phyloP scores from a whole-genome alignment of 1,284 basidiomycete species.

The Pseudozyma thailandica region DNA sequence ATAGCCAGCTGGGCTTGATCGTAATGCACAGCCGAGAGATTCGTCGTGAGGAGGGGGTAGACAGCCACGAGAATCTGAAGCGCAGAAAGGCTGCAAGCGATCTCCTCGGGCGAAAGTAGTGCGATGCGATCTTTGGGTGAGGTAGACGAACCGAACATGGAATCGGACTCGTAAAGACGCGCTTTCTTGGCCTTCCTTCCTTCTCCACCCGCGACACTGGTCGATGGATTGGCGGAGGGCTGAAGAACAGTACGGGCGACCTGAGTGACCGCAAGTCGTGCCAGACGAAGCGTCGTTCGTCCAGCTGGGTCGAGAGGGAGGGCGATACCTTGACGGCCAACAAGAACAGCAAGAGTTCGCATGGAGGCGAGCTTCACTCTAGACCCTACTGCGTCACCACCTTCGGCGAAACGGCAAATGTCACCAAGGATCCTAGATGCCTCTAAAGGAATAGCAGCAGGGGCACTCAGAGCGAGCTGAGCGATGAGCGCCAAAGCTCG shows the following conservation, averaged over 20 bases:
- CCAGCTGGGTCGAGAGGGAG: constrained; percentile 51
- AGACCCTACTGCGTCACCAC: constrained; percentile 4
- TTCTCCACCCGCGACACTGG: constrained; percentile 7
- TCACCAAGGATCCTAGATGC: constrained; percentile 24
- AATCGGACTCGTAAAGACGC: constrained; percentile 53
- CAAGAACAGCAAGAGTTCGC: constrained; percentile 36
- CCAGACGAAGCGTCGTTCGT: constrained; percentile 40
- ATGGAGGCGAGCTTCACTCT: constrained; percentile 30
- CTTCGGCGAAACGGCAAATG: constrained; percentile 43
- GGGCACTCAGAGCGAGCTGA: constrained; percentile 27
- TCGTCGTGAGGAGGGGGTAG: constrained; percentile 35
- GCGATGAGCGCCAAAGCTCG: constrained; percentile 39
- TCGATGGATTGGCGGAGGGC: background rate
- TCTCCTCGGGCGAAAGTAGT: constrained; percentile 17
- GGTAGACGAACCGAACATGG: constrained; percentile 26
- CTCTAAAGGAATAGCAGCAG: constrained; percentile 29
- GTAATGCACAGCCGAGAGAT: constrained; percentile 32
- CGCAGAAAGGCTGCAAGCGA: constrained; percentile 28
- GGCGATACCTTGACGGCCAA: constrained; percentile 21
- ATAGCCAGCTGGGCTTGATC: constrained; percentile 40
- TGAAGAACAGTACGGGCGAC: constrained; percentile 25
- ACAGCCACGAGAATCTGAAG: constrained; percentile 32
- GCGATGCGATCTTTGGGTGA: constrained; percentile 43
- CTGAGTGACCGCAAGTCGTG: constrained; percentile 32
- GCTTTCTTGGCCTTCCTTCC: constrained; percentile 41